Percentiles rank a stretch among this genome's conserved stretches.
Evolutionary conservation across 2,329 filamentous ascomycete genomes (phyloP).

Genomic region (Plenodomus lindquistii): DNA sequence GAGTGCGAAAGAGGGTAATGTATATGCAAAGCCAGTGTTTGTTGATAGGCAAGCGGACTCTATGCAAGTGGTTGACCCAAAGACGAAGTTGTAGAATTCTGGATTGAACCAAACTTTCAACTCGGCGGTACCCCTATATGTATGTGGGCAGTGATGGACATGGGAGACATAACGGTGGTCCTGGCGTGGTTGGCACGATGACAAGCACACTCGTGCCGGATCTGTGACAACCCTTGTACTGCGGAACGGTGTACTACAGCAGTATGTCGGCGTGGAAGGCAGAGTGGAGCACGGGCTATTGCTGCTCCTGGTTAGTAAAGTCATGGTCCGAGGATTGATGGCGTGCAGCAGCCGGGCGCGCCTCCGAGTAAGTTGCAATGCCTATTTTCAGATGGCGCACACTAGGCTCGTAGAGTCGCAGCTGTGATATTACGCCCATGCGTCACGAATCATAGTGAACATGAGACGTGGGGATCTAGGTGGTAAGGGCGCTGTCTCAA

Average conservation of each 20-base stretch:
- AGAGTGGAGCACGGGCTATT: conserved; percentile 41
- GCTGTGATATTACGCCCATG: conserved; percentile 39
- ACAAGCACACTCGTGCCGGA: conserved; percentile 42
- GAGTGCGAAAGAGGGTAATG: neutral
- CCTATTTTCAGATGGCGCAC: conserved; percentile 45
- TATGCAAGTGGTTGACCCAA: conserved; percentile 23
- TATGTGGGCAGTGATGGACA: conserved; percentile 30
- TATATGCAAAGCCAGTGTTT: neutral
- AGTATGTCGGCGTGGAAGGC: conserved; percentile 47
- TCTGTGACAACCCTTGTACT: conserved; percentile 44
- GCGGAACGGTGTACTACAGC: conserved; percentile 46
- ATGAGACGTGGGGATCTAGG: conserved; percentile 44
- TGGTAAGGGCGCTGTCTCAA: conserved; percentile 43
- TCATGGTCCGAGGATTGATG: conserved; percentile 41
- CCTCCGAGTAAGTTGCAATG: conserved; percentile 42
- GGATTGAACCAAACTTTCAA: conserved; percentile 22
- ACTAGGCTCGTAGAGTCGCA: conserved; percentile 37
- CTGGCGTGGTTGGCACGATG: conserved; percentile 42
- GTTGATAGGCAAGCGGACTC: neutral
- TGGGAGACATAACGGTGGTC: conserved; percentile 31
- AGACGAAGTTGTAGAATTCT: conserved; percentile 29
- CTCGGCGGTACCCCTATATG: conserved; percentile 44
- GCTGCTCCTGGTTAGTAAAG: conserved; percentile 39
- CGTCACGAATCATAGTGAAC: conserved; percentile 43
- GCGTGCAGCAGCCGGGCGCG: conserved; percentile 39